A percentile compares a stretch with the other conserved stretches of the same genome.
phyloP scores from a whole-genome alignment of 176 grass and related monocot genomes.

The Triticum urartu region DNA sequence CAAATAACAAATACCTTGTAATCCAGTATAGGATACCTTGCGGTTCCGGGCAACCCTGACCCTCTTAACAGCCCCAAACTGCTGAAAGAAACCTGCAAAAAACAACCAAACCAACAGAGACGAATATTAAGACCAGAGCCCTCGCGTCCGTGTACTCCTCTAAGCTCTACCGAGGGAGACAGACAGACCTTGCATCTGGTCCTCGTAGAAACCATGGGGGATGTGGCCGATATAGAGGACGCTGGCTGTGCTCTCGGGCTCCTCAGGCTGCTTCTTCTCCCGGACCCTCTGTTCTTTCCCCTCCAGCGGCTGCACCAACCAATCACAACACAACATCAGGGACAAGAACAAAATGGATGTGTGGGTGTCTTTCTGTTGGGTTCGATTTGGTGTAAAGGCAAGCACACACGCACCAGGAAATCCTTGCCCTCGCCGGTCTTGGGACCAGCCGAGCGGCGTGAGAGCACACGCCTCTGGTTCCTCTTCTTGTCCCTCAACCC shows the following conservation, averaged over 20 bases:
- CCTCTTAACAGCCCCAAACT: conserved; percentile 79
- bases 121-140: neutral
- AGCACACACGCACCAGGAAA: conserved; percentile 34
- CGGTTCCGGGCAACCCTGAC: conserved; percentile 72
- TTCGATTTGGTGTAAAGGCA: neutral
- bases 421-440: conserved; percentile 41
- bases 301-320: conserved; percentile 57
- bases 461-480: conserved; percentile 57
- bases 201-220: conserved; percentile 93
- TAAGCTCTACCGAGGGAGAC: neutral
- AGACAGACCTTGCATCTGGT: conserved; percentile 89
- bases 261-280: conserved; percentile 33
- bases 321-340: neutral
- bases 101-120: neutral
- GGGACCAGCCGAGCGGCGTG: conserved; percentile 36
- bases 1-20: neutral
- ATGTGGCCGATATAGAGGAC: conserved; percentile 85
- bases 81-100: conserved; percentile 73
- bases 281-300: conserved; percentile 38
- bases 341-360: neutral
- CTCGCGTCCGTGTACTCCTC: neutral
- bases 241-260: conserved; percentile 64
- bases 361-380: neutral
- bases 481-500: conserved; percentile 56
- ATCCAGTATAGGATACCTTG: conserved; percentile 39